Percentiles rank a stretch among this genome's conserved stretches.
Conservation (phyloP, 768 basidiomycete genomes). For the Lentinula aciculospora region DNA sequence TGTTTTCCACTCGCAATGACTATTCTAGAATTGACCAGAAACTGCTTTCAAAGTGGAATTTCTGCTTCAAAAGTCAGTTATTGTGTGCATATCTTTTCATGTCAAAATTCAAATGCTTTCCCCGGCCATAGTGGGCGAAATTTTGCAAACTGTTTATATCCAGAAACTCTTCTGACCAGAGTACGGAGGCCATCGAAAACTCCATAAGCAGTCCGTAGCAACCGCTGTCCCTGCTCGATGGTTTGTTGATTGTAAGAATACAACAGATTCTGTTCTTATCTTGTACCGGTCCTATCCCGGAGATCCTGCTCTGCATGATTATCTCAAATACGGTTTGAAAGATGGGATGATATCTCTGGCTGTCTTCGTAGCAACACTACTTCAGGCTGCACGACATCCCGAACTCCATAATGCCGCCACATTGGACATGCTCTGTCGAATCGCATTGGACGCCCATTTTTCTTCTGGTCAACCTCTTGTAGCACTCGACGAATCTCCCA, state of each 20-base stretch:
- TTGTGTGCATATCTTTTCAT: neutral
- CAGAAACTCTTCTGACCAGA: conserved; percentile 35
- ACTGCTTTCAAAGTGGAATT: conserved; percentile 68
- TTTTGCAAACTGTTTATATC: conserved; percentile 59
- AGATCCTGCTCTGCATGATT: conserved; percentile 61
- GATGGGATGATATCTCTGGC: conserved; percentile 51
- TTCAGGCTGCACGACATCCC: conserved; percentile 60
- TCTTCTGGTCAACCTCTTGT: conserved; percentile 50
- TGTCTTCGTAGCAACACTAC: conserved; percentile 59
- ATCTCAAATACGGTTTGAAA: conserved; percentile 55
- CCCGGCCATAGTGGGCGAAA: conserved; percentile 51
- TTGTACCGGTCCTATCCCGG: conserved; percentile 66
- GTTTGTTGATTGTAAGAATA: neutral
- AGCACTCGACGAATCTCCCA: conserved; percentile 41
- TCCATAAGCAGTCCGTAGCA: conserved; percentile 54
- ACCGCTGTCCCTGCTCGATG: neutral
- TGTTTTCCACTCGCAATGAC: conserved; percentile 44
- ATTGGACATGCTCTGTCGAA: conserved; percentile 62
- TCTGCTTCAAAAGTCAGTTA: conserved; percentile 53
- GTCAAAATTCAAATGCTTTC: neutral
- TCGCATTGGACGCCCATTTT: conserved; percentile 61
- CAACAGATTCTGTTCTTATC: conserved; percentile 60
- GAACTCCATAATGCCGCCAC: conserved; percentile 62
- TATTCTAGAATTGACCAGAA: conserved; percentile 61
- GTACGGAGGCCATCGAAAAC: conserved; percentile 40